Evolutionary conservation across 1,139 yeast species (phyloP), one percentile per base, ranked within the genome.

Genomic region (Wickerhamomyces sp.): DNA sequence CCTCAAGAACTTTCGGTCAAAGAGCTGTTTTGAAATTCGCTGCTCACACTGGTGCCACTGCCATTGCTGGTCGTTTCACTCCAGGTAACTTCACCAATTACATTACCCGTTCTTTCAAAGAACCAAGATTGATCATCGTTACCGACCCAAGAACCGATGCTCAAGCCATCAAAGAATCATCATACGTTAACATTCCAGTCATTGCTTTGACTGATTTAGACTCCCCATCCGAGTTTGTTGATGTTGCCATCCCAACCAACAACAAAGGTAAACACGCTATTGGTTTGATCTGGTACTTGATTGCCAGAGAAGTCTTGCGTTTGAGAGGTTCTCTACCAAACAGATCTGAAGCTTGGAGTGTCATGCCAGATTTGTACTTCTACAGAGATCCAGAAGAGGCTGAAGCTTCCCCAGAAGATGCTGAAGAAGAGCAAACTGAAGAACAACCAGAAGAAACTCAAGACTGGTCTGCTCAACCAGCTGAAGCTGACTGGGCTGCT

Each of bases 41-140:
- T 68, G 87, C 96, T 62, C 98, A 93, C 91, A 89, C 98, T 61
- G 97, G 98, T 73, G 96, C 98, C 58, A 89, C 97, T 60, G 93
- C 98, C 70, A 89, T 93, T 75, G 98, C 98, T 61, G 98, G 98
- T 74, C 89, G 99, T 78, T 93, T 93, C 88, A 93, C 98, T 62
- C 99, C 99, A 74, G 99, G 99, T 85, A 83, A 86, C 80, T 93
- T 93, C 89, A 93, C 99, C 70, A 93, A 93, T 80, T 93, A 93
- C 80, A 91, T 89, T 80, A 93, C 98, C 74, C 93, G 97, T 76
- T 87, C 97, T 60, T 93, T 91, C 96, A 91, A 89, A 79, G 99
- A 93, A 78, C 99, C 99, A 81, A 87, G 98, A 79, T 82, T 93
- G 70, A 88, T 91, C 70, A 77, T 91, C 63, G 98, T 91, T 64